Percentiles rank a stretch among this genome's conserved stretches.
These are phyloP conservation scores for Fusarium pseudoanthophilum DNA, from an alignment of 2,329 filamentous ascomycete genomes.

Conservation along the genomic window DNA sequence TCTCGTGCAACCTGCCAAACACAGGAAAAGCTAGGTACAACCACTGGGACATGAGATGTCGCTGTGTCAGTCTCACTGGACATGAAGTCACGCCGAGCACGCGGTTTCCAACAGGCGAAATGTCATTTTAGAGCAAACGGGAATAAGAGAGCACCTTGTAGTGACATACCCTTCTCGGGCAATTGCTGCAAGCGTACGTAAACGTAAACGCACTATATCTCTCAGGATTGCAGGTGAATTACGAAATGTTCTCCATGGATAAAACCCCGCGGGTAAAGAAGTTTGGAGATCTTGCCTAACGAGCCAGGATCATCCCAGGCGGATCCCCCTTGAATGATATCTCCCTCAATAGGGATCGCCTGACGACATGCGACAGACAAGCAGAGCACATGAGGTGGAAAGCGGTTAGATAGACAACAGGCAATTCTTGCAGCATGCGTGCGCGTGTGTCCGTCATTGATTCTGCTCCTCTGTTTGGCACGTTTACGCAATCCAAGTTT, in stretches of 20 bases:
- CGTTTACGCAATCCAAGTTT: conserved; percentile 12
- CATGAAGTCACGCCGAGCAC: conserved; percentile 1
- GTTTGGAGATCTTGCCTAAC: conserved; percentile 15
- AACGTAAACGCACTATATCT: not conserved
- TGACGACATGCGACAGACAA: conserved; percentile 23
- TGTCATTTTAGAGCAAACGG: conserved; percentile 11
- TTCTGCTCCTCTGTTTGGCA: conserved; percentile 18
- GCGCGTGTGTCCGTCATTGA: not conserved
- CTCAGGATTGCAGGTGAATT: not conserved
- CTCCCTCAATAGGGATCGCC: conserved; percentile 32
- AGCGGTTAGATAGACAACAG: conserved; percentile 2
- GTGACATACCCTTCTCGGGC: not conserved
- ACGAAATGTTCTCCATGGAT: not conserved
- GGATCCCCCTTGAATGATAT: conserved; percentile 24
- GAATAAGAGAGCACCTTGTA: not conserved
- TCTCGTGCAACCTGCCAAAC: conserved; percentile 35
- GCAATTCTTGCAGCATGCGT: conserved; percentile 18
- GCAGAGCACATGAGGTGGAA: not conserved
- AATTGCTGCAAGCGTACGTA: not conserved
- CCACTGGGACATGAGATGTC: conserved; percentile 18
- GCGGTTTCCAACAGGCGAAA: not conserved
- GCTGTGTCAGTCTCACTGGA: conserved; percentile 31
- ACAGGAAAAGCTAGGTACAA: conserved; percentile 9
- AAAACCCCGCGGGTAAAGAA: conserved; percentile 19
- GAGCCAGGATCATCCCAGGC: conserved; percentile 16